These are phyloP conservation scores for Camellia oleifera DNA, from an alignment of 179 eudicot species.

Conservation along the genomic window DNA sequence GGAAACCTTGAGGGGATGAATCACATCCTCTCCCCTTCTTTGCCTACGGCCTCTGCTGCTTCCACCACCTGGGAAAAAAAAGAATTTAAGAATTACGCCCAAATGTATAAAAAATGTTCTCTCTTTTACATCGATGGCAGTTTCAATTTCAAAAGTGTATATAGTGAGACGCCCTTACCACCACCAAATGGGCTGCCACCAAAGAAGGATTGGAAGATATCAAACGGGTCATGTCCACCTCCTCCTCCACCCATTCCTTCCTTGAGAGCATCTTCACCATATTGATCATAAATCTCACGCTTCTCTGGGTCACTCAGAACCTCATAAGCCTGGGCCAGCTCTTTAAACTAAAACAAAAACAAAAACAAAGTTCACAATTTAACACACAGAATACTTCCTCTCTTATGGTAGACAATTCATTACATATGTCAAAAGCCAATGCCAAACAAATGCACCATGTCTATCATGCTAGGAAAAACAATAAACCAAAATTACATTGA, in stretches of 20 bases:
- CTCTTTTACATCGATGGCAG: neutral
- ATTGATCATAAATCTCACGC: conserved; percentile 53
- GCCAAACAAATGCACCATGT: neutral
- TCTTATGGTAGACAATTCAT: neutral
- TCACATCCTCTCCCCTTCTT: conserved; percentile 56
- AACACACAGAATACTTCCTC: neutral
- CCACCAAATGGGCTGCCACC: conserved; percentile 50
- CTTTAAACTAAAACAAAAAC: conserved; percentile 24
- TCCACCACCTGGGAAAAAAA: conserved; percentile 39
- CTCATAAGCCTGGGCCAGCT: conserved; percentile 59
- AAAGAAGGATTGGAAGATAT: conserved; percentile 51
- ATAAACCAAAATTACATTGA: neutral
- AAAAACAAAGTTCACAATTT: neutral
- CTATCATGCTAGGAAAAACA: neutral
- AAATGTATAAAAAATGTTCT: neutral
- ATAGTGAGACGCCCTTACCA: conserved; percentile 27
- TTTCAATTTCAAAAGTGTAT: neutral
- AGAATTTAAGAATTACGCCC: neutral
- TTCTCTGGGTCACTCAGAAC: conserved; percentile 51
- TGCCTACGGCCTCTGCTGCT: conserved; percentile 50
- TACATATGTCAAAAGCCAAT: neutral
- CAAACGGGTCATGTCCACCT: conserved; percentile 50
- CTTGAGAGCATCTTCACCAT: conserved; percentile 61
- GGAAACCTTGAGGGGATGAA: conserved; percentile 51
- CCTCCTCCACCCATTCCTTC: conserved; percentile 54